Percentiles rank a stretch among this genome's conserved stretches.
These are phyloP conservation scores for Candida morakotiae DNA, from an alignment of 805 yeast species.

Conservation along the genomic window DNA sequence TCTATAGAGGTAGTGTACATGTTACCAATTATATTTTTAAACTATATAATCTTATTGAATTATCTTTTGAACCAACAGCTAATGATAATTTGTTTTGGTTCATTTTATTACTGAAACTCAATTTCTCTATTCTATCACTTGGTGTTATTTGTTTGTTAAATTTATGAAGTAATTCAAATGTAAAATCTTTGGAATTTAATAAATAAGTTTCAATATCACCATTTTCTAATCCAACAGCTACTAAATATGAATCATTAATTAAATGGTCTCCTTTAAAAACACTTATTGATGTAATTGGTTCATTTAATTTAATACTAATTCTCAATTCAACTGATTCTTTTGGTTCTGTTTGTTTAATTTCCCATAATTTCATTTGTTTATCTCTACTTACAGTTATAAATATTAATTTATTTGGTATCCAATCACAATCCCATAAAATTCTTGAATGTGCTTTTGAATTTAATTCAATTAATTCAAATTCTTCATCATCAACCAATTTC, in stretches of 20 bases:
- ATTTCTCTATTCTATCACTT: slow-evolving; percentile 55
- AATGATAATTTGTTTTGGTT: slow-evolving; percentile 26
- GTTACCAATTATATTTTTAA: background rate
- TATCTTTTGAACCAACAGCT: slow-evolving; percentile 65
- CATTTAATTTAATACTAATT: slow-evolving; percentile 40
- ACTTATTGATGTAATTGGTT: slow-evolving; percentile 68
- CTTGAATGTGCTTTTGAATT: slow-evolving; percentile 80
- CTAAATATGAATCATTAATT: slow-evolving; percentile 14
- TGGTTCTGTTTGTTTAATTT: slow-evolving; percentile 30
- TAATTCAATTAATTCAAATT: slow-evolving; percentile 37
- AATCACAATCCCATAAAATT: slow-evolving; percentile 93
- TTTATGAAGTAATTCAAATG: slow-evolving; percentile 19
- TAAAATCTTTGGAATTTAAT: slow-evolving; percentile 26
- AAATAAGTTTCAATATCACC: slow-evolving; percentile 53
- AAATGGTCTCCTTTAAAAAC: slow-evolving; percentile 28
- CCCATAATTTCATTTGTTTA: slow-evolving; percentile 73
- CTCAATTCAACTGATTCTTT: slow-evolving; percentile 31
- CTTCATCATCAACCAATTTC: slow-evolving; percentile 40
- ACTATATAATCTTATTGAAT: slow-evolving; percentile 49
- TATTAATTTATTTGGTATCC: slow-evolving; percentile 55
- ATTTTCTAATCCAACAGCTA: slow-evolving; percentile 69
- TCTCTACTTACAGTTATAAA: slow-evolving; percentile 90
- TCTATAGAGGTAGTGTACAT: background rate
- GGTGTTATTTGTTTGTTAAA: slow-evolving; percentile 48
- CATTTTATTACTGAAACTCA: slow-evolving; percentile 48